Evolutionary conservation across 2,329 filamentous ascomycete genomes (phyloP), one percentile per base, ranked within the genome.

Genomic region (Dryadomyces quercus-mongolicae): DNA sequence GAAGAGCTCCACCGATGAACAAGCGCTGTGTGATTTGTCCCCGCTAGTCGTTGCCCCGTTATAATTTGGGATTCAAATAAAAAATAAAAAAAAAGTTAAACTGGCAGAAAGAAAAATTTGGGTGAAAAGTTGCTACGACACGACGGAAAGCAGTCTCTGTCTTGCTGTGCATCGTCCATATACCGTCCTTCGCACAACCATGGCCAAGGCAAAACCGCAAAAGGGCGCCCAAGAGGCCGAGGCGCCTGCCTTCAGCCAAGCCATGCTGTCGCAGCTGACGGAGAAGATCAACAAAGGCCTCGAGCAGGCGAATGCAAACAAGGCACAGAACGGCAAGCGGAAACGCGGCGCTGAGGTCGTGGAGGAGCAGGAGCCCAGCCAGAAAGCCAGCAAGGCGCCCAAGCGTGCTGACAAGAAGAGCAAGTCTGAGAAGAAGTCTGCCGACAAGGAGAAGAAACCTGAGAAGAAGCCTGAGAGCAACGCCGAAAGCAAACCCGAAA

Each of bases 221-320:
- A 71, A 69, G 60, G 71, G n/a, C 21, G 18, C 16, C 21, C 43
- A 55, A 69, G n/a, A n/a, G n/a, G 60, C 53, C 31, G 51, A 53
- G 43, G 61, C 54, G 51, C 56, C 60, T 22, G 55, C 56, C n/a
- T 76, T 83, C 56, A 71, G 80, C 58, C 71, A 77, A 56, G 67
- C 70, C 42, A 69, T 76, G 6, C 66, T 84, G 55, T 70, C 71
- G 8, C 70, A 75, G 56, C 65, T 83, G 61, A 82, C 79, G 5
- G 71, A 74, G 38, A 76, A 74, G 63, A 78, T 84, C 58, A 77
- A 82, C 60, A 70, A 75, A 60, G 72, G 71, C 54, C 69, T 84
- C 58, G 64, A 67, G 42, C 63, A 67, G 48, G 60, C 66, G 46
- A 69, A 70, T 56, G 59, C 66, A 55, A 58, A 60, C 55, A 57